Percentiles rank a stretch among this genome's conserved stretches.
phyloP scores from a whole-genome alignment of 495 filamentous ascomycete species.

The Oleoguttula mirabilis region DNA sequence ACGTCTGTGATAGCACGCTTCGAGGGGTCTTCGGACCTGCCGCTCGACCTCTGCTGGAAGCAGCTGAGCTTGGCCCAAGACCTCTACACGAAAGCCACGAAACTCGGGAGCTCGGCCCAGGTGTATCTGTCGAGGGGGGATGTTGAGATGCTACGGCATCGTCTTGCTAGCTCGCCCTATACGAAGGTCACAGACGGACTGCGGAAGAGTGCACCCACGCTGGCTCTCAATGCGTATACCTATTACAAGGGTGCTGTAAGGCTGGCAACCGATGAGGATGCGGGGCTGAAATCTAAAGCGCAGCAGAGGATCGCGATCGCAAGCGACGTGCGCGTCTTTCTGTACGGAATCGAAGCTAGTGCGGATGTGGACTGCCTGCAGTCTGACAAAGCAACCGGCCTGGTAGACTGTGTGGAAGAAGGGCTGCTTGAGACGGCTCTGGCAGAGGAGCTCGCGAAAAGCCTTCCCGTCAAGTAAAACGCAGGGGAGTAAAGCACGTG shows the following conservation, averaged over 20 bases:
- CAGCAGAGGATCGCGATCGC: conserved; percentile 3
- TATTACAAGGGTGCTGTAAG: conserved; percentile 19
- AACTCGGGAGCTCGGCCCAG: conserved; percentile 1
- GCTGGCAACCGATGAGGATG: conserved; percentile 9
- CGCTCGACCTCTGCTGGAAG: conserved; percentile 17
- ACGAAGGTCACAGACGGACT: not conserved
- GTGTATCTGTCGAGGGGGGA: conserved; percentile 13
- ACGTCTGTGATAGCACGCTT: conserved; percentile 2
- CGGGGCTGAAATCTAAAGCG: conserved; percentile 6
- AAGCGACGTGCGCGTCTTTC: not conserved
- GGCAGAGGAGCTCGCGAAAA: not conserved
- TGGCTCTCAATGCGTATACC: conserved; percentile 17
- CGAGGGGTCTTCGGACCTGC: not conserved
- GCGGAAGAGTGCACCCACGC: conserved; percentile 10
- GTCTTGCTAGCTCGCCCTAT: conserved; percentile 3
- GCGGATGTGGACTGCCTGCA: too few relatives aligned
- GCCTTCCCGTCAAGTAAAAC: not conserved
- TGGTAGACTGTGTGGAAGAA: not conserved
- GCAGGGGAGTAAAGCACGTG: too few relatives aligned
- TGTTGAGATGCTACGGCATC: conserved; percentile 17
- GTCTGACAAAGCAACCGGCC: too few relatives aligned
- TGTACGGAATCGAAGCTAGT: conserved; percentile 14
- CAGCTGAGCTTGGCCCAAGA: conserved; percentile 13
- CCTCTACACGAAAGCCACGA: conserved; percentile 12
- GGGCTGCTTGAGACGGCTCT: not conserved